Evolutionary conservation across 352 stramenopile species (phyloP).

Genomic region (Globisporangium heterothallicum): DNA sequence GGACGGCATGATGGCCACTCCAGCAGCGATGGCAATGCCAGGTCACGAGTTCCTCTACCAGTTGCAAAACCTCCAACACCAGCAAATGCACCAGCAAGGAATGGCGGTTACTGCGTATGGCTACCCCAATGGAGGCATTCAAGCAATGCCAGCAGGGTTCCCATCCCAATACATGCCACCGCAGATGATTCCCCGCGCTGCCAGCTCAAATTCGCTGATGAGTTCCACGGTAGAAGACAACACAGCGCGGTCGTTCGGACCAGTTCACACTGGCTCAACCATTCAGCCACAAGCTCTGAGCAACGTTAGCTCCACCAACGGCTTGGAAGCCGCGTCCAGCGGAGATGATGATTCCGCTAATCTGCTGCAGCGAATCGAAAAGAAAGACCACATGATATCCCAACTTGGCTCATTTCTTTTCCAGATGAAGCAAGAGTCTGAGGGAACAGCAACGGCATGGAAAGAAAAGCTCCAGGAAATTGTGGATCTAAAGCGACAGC

Average conservation of each 20-base stretch:
- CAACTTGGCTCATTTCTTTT: conserved; percentile 65
- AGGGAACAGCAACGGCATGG: conserved; percentile 48
- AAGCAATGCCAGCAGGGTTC: conserved; percentile 16
- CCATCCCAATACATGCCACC: conserved; percentile 12
- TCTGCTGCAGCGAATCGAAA: conserved; percentile 31
- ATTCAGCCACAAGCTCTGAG: neutral
- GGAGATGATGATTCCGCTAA: conserved; percentile 15
- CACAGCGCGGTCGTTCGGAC: neutral
- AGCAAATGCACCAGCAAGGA: conserved; percentile 32
- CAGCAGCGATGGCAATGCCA: conserved; percentile 4
- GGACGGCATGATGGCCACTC: conserved; percentile 6
- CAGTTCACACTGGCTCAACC: neutral
- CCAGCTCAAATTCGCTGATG: conserved; percentile 2
- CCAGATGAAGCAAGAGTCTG: conserved; percentile 70
- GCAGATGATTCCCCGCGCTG: conserved; percentile 3
- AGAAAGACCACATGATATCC: conserved; percentile 59
- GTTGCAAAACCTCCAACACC: conserved; percentile 43
- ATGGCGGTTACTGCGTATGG: conserved; percentile 22
- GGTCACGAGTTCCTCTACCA: conserved; percentile 37
- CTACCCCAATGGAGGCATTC: conserved; percentile 17
- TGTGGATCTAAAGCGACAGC: conserved; percentile 36
- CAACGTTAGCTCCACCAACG: neutral
- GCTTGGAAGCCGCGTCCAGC: neutral
- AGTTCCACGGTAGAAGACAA: neutral
- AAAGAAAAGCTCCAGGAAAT: conserved; percentile 59